Percentiles rank a stretch among this genome's conserved stretches.
These are phyloP conservation scores for Candida orba DNA, from an alignment of 805 yeast genomes.

Conservation along the genomic window DNA sequence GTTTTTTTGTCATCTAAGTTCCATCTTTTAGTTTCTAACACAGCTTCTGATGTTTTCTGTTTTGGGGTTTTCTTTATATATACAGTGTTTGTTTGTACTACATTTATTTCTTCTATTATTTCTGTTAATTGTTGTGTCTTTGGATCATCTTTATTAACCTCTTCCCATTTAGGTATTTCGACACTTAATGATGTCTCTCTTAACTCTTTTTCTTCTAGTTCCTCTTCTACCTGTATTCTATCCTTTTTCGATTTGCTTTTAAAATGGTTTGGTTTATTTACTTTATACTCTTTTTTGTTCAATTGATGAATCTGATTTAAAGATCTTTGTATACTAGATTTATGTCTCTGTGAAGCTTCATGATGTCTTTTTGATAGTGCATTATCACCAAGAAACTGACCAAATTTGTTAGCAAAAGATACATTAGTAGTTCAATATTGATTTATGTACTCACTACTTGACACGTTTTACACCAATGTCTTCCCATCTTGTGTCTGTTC, in stretches of 20 bases:
- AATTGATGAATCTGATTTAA: slow-evolving; percentile 2
- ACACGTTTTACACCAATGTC: slow-evolving; percentile 8
- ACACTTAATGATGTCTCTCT: neutral
- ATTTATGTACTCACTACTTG: slow-evolving; percentile 1
- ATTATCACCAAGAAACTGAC: slow-evolving; percentile 6
- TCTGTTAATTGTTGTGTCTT: neutral
- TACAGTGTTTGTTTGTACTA: neutral
- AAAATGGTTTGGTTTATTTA: neutral
- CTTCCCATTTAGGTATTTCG: slow-evolving; percentile 7
- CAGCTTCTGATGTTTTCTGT: slow-evolving; percentile 3
- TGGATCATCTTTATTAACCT: neutral
- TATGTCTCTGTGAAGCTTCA: slow-evolving; percentile 2
- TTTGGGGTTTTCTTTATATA: slow-evolving; percentile 1
- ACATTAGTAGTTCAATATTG: too few relatives aligned
- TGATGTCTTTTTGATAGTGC: slow-evolving; percentile 5
- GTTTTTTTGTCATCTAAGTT: slow-evolving; percentile 15
- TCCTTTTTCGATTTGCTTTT: too few relatives aligned
- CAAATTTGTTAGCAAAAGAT: too few relatives aligned
- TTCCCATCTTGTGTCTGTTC: slow-evolving; percentile 1
- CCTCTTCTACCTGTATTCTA: too few relatives aligned
- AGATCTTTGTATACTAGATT: neutral
- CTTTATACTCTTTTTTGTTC: slow-evolving; percentile 1
- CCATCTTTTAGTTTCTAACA: slow-evolving; percentile 25
- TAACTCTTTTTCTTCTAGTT: too few relatives aligned
- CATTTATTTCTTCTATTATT: neutral